These are phyloP conservation scores for Ustilago bromivora DNA, from an alignment of 1,284 basidiomycete genomes.

Conservation along the genomic window DNA sequence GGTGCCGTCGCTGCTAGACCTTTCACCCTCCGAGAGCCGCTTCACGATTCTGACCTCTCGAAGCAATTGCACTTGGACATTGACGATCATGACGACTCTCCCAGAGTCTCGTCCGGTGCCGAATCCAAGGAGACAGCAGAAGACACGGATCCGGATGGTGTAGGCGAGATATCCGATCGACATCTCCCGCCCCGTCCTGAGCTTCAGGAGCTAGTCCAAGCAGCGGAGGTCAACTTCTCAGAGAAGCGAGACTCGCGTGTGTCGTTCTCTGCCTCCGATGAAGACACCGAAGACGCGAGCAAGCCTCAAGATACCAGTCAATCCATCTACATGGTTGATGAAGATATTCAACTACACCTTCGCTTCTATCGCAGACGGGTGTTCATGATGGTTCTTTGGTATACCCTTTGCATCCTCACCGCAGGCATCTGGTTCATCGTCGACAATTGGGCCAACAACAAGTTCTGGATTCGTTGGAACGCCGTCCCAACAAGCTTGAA, in stretches of 20 bases:
- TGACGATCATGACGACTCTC: not conserved
- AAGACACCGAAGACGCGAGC: not conserved
- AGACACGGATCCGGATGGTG: slow-evolving; percentile 18
- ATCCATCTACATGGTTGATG: slow-evolving; percentile 48
- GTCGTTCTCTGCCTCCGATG: slow-evolving; percentile 16
- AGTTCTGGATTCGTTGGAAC: slow-evolving; percentile 49
- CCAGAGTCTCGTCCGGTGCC: slow-evolving; percentile 7
- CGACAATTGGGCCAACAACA: slow-evolving; percentile 47
- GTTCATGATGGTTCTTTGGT: slow-evolving; percentile 38
- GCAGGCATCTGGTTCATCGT: slow-evolving; percentile 47
- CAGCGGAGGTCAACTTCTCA: not conserved
- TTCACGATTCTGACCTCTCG: slow-evolving; percentile 20
- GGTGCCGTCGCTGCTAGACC: slow-evolving; percentile 11
- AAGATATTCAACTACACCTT: slow-evolving; percentile 51
- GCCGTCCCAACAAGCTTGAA: slow-evolving; percentile 15
- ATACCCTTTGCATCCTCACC: slow-evolving; percentile 39
- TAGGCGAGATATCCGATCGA: slow-evolving; percentile 24
- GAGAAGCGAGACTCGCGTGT: slow-evolving; percentile 31
- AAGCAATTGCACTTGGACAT: slow-evolving; percentile 12
- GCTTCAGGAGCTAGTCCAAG: slow-evolving; percentile 21
- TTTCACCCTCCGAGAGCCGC: slow-evolving; percentile 38
- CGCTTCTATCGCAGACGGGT: slow-evolving; percentile 38
- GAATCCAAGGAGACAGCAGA: slow-evolving; percentile 19
- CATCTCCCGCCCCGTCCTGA: slow-evolving; percentile 41
- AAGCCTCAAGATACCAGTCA: slow-evolving; percentile 17